A percentile compares a stretch with the other conserved stretches of the same genome.
Conservation (phyloP, 1,139 yeast genomes). For the Yamadazyma membranifaciens region DNA sequence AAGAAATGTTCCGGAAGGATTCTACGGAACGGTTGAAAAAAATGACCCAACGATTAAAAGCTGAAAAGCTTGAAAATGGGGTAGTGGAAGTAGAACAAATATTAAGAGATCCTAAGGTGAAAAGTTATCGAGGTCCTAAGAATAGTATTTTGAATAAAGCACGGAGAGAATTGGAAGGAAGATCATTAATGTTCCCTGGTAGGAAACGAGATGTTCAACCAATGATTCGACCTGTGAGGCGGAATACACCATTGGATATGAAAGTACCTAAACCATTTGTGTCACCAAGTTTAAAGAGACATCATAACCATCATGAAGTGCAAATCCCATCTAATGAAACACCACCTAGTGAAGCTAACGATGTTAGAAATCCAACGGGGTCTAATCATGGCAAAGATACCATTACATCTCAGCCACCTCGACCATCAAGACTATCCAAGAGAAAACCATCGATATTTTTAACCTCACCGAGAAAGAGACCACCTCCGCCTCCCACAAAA, state of each 20-base stretch:
- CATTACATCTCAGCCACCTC: no score
- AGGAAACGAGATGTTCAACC: conserved; percentile 20
- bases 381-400: no score
- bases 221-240: conserved; percentile 21
- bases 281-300: background rate
- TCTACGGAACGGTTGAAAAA: conserved; percentile 49
- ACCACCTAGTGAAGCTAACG: no score
- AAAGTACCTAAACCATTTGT: background rate
- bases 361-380: no score
- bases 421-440: background rate
- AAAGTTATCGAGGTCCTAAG: conserved; percentile 20
- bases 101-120: conserved; percentile 39
- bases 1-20: conserved; percentile 45
- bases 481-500: background rate
- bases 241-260: background rate
- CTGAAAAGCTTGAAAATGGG: conserved; percentile 47
- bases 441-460: conserved; percentile 6
- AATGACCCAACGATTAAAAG: conserved; percentile 39
- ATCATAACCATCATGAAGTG: background rate
- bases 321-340: background rate
- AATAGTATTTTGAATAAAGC: conserved; percentile 37
- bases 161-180: conserved; percentile 28
- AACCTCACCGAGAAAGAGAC: conserved; percentile 1
- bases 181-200: conserved; percentile 34
- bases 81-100: conserved; percentile 40